Evolutionary conservation across 768 basidiomycete species (phyloP), one percentile per base, ranked within the genome.

Genomic region (Trametes meyenii): DNA sequence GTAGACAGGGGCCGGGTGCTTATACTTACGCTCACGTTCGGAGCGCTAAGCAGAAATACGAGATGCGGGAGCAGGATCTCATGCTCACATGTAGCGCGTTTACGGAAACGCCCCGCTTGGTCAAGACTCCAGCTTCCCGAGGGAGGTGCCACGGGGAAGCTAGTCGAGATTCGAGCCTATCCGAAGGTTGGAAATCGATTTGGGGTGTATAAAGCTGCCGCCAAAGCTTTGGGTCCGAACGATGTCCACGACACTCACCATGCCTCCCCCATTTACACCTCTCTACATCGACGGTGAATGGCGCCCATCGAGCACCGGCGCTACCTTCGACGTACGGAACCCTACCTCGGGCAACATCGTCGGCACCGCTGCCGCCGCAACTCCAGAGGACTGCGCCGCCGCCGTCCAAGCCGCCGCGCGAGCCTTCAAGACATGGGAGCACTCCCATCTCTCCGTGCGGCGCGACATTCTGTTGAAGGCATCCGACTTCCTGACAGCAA

Each of bases 401-500:
- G 83, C 83, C 3, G 74, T 83, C 36, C 73, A 79, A 29, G 76
- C 78, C 8, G 82, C 82, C 0, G 73, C 71, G 5, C 69, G 71
- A 6, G 84, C 83, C 3, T 81, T 83, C 72, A 71, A 72, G 56
- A 73, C 75, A 11, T 84, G 84, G 84, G 81, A 82, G 56, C 60
- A 73, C 24, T 73, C 73, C 3, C 70, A 70, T 1, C 67, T 75
- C 7, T 67, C 70, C 33, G 64, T 73, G 46, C 72, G 78, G 44
- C 78, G 82, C 26, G 76, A 77, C 38, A 76, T 85, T 13, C 74
- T 85, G 54, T 70, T 81, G 42, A 79, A 76, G 63, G 83, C 81
- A 6, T 79, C 82, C 1, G 79, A 82, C 12, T 67, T 85, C 4
- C 58, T 81, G 23, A 67, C 62, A 50, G 70, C 77, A 2, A 80